A percentile compares a stretch with the other conserved stretches of the same genome.
phyloP scores from a whole-genome alignment of 441 rosid genomes.

The Populus hybrid region DNA sequence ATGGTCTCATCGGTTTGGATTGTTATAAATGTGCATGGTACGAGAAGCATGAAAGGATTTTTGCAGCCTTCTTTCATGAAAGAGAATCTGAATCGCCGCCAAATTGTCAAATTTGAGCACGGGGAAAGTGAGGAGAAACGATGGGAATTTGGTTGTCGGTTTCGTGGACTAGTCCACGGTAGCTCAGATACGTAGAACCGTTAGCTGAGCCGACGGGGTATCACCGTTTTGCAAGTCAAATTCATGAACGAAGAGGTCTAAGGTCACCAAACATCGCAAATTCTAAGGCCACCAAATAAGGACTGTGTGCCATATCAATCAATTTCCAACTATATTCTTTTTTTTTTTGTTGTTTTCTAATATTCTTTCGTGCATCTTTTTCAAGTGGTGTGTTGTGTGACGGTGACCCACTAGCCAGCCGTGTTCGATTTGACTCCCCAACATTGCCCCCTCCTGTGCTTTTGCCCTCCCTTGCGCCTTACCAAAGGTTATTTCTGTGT shows the following conservation, averaged over 20 bases:
- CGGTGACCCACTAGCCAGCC: background rate
- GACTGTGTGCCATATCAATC: background rate
- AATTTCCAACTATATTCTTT: background rate
- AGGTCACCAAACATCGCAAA: background rate
- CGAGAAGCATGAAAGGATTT: background rate
- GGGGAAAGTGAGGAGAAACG: background rate
- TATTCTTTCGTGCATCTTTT: background rate
- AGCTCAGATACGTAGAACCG: slow-evolving; percentile 18
- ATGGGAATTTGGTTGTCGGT: slow-evolving; percentile 18
- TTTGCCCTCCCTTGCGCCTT: background rate
- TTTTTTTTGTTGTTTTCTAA: background rate
- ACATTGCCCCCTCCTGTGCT: background rate
- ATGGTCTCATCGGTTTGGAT: background rate
- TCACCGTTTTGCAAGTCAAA: background rate
- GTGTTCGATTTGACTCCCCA: background rate
- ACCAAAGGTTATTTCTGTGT: background rate
- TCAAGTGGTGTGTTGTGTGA: background rate
- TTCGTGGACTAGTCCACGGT: slow-evolving; percentile 4
- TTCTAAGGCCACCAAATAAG: slow-evolving; percentile 3
- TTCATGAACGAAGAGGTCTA: background rate
- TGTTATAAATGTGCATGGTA: background rate
- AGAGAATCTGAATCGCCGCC: slow-evolving; percentile 15
- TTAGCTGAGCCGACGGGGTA: slow-evolving; percentile 24
- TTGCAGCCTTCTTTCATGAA: background rate
- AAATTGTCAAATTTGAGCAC: slow-evolving; percentile 9